Evolutionary conservation across 2,329 filamentous ascomycete genomes (phyloP).

Genomic region (Xylaria polymorpha): DNA sequence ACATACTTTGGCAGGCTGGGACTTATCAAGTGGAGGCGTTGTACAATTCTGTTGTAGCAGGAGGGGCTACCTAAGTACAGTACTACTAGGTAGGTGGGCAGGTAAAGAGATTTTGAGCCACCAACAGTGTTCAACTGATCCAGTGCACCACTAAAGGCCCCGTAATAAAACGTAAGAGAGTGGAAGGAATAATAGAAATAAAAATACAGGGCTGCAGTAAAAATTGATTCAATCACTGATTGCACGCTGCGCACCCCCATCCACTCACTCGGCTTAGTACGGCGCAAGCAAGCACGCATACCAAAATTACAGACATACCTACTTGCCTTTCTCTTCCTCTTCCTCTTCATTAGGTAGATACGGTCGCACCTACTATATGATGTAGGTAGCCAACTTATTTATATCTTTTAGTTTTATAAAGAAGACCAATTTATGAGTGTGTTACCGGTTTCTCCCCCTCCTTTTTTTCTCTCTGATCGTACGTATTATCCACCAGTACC

Average conservation of each 20-base stretch:
- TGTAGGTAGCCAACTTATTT: constrained; percentile 1
- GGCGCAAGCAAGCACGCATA: constrained; percentile 2
- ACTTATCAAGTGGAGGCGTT: constrained; percentile 19
- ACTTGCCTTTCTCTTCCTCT: not conserved
- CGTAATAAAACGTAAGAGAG: constrained; percentile 26
- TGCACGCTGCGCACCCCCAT: constrained; percentile 12
- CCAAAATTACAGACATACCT: not conserved
- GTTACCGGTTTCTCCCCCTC: too few relatives aligned
- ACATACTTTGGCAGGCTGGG: not conserved
- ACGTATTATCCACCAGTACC: not conserved
- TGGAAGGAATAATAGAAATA: not conserved
- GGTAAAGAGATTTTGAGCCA: constrained; percentile 29
- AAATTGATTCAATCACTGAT: constrained; percentile 34
- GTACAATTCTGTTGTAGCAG: constrained; percentile 15
- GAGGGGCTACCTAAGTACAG: constrained; percentile 21
- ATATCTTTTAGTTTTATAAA: not conserved
- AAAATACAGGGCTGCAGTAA: constrained; percentile 3
- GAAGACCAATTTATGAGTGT: not conserved
- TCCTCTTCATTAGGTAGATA: too few relatives aligned
- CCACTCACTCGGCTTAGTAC: constrained; percentile 11
- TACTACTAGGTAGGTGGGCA: not conserved
- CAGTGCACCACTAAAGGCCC: constrained; percentile 24
- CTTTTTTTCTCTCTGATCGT: not conserved
- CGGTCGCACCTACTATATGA: not conserved
- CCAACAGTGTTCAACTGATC: constrained; percentile 14